A percentile compares a stretch with the other conserved stretches of the same genome.
Evolutionary conservation across 495 filamentous ascomycete species (phyloP).

Genomic region (Jackrogersella minutella): DNA sequence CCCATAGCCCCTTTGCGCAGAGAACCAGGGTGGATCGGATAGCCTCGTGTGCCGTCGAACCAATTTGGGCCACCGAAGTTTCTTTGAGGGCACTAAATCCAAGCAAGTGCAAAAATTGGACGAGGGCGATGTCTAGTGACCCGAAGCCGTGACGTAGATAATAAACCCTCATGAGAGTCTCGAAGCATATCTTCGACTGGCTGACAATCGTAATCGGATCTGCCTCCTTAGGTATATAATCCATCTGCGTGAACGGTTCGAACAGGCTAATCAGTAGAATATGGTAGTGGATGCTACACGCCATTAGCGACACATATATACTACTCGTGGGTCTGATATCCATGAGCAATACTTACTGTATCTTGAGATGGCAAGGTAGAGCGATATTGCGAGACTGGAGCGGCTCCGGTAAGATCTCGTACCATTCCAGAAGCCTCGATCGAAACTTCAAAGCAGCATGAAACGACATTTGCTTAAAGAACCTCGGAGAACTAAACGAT

Average conservation of each 20-base stretch:
- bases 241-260: constrained; percentile 30
- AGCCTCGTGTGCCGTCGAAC: constrained; percentile 14
- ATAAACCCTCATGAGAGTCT: constrained; percentile 52
- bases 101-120: constrained; percentile 21
- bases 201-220: constrained; percentile 33
- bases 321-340: background rate
- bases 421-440: constrained; percentile 39
- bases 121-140: constrained; percentile 32
- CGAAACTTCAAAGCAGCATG: constrained; percentile 39
- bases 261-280: constrained; percentile 28
- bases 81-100: constrained; percentile 30
- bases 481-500: constrained; percentile 15
- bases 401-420: constrained; percentile 42
- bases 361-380: constrained; percentile 48
- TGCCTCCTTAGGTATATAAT: constrained; percentile 18
- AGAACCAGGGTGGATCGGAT: constrained; percentile 30
- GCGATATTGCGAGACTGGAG: constrained; percentile 45
- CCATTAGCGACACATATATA: background rate
- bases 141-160: constrained; percentile 54
- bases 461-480: constrained; percentile 29
- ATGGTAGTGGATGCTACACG: constrained; percentile 29
- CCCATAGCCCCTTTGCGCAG: constrained; percentile 35
- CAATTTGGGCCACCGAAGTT: constrained; percentile 7
- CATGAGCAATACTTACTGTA: constrained; percentile 27
- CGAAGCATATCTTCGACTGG: constrained; percentile 31